Percentiles rank a stretch among this genome's conserved stretches.
phyloP scores from a whole-genome alignment of 192 early-diverging fungal genomes.

The Entophlyctis helioformis region DNA sequence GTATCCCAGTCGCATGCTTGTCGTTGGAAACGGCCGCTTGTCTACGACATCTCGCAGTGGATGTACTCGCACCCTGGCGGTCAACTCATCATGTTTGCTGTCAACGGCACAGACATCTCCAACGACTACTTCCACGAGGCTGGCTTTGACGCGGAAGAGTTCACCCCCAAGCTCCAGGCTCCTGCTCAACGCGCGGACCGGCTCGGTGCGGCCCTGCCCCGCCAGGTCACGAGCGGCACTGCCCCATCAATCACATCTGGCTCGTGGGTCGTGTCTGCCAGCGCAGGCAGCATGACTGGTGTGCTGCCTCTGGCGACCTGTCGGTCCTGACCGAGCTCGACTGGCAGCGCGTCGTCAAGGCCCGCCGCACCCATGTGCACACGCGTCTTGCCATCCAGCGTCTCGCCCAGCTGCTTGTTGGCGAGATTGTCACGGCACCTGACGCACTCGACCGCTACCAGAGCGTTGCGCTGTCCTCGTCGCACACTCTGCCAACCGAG shows the following conservation, averaged over 20 bases:
- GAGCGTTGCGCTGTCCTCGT: background rate
- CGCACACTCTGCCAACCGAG: background rate
- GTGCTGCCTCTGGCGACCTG: background rate
- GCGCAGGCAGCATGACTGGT: background rate
- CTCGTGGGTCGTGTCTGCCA: too few relatives aligned
- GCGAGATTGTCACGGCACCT: slow-evolving; percentile 11
- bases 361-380: slow-evolving; percentile 27
- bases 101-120: slow-evolving; percentile 32
- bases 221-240: background rate
- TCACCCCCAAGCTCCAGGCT: slow-evolving; percentile 8
- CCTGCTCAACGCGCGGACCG: slow-evolving; percentile 9
- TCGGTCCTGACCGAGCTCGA: slow-evolving; percentile 17
- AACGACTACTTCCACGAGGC: slow-evolving; percentile 33
- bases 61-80: slow-evolving; percentile 27
- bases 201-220: background rate
- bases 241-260: background rate
- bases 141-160: slow-evolving; percentile 28
- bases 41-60: slow-evolving; percentile 2
- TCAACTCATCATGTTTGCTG: slow-evolving; percentile 26
- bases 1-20: slow-evolving; percentile 12
- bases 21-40: slow-evolving; percentile 32
- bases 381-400: slow-evolving; percentile 20
- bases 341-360: slow-evolving; percentile 18
- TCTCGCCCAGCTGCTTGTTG: slow-evolving; percentile 18
- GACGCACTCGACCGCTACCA: too few relatives aligned